phyloP scores from a whole-genome alignment of 768 basidiomycete genomes.

The Ramaria sp. region DNA sequence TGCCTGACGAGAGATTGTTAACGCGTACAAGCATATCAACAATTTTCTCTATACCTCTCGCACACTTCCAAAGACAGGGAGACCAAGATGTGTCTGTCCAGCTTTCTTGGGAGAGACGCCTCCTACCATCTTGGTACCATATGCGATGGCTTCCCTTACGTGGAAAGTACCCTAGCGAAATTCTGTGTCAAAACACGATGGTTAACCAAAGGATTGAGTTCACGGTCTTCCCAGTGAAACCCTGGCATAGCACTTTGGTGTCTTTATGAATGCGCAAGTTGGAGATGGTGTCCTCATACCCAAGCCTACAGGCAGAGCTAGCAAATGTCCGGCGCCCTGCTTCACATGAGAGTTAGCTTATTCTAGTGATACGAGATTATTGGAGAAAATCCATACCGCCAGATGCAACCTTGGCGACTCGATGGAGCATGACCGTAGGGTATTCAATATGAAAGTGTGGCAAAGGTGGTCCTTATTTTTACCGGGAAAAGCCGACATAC shows the following conservation, averaged over 20 bases:
- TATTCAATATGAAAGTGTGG: not conserved
- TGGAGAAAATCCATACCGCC: constrained; percentile 1
- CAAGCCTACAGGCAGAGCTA: constrained; percentile 56
- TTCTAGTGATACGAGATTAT: not conserved
- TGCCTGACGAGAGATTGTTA: constrained; percentile 41
- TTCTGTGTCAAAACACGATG: not conserved
- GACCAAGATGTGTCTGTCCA: constrained; percentile 87
- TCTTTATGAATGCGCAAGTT: constrained; percentile 92
- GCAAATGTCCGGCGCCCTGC: constrained; percentile 57
- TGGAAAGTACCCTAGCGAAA: constrained; percentile 84
- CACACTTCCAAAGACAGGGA: constrained; percentile 90
- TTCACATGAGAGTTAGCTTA: not conserved
- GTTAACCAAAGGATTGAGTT: constrained; percentile 15
- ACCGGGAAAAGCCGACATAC: not conserved
- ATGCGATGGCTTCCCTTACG: constrained; percentile 82
- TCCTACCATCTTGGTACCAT: constrained; percentile 96
- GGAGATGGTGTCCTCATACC: constrained; percentile 81
- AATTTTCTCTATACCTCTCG: constrained; percentile 49
- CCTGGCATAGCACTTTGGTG: constrained; percentile 90
- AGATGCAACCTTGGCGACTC: not conserved
- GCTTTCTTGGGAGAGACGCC: constrained; percentile 97
- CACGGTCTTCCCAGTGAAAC: constrained; percentile 92
- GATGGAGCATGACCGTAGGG: constrained; percentile 2
- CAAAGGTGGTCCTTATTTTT: too few relatives aligned
- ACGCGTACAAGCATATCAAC: constrained; percentile 1